A percentile compares a stretch with the other conserved stretches of the same genome.
These are phyloP conservation scores for Shiraia bambusicola DNA, from an alignment of 2,329 filamentous ascomycete species.

Conservation along the genomic window DNA sequence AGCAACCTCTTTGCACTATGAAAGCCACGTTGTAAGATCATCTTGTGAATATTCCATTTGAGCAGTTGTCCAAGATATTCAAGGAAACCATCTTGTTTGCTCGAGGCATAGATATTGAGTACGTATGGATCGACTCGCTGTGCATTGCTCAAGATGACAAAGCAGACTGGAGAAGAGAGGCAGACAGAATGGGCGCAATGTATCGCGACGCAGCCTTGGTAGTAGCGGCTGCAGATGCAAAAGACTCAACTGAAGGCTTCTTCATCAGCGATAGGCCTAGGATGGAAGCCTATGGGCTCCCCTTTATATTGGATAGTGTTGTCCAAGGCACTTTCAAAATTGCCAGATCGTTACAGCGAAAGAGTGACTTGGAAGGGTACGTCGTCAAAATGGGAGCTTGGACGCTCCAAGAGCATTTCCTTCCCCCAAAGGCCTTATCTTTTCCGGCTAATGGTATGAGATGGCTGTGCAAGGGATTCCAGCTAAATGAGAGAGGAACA, in stretches of 20 bases:
- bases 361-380: neutral
- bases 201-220: neutral
- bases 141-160: too few species aligned
- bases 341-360: neutral
- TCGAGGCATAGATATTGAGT: too few species aligned
- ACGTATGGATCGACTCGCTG: too few species aligned
- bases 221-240: conserved; percentile 3
- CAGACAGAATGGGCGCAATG: too few species aligned
- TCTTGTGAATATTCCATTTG: neutral
- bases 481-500: too few species aligned
- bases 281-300: neutral
- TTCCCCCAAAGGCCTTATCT: neutral
- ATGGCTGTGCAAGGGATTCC: too few species aligned
- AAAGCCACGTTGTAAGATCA: neutral
- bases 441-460: too few species aligned
- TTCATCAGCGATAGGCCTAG: neutral
- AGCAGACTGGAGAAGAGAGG: conserved; percentile 6
- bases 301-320: neutral
- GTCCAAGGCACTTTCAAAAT: neutral
- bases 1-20: neutral
- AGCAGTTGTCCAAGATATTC: neutral
- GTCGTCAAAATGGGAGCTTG: conserved; percentile 1
- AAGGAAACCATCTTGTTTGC: too few species aligned
- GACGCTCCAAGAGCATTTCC: conserved; percentile 5
- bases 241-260: conserved; percentile 2